phyloP scores from a whole-genome alignment of 73 alveolate species.

The Tetrahymena thermophila region DNA sequence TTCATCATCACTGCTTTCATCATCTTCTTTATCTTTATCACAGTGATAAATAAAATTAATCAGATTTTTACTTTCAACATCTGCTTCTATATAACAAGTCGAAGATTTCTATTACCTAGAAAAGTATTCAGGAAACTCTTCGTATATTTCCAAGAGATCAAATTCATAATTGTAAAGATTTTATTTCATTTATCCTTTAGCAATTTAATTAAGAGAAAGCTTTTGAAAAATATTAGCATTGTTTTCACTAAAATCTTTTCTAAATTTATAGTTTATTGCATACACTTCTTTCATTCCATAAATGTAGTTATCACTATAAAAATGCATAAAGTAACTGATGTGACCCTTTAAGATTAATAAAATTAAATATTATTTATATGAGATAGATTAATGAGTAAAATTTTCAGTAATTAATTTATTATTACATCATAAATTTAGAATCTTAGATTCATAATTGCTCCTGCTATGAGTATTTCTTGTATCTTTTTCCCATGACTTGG shows the following conservation, averaged over 20 bases:
- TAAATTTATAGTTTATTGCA: not conserved
- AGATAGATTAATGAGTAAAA: not conserved
- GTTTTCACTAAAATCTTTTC: slow-evolving; percentile 5
- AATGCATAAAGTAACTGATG: slow-evolving; percentile 21
- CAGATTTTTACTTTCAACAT: not conserved
- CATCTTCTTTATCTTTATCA: slow-evolving; percentile 10
- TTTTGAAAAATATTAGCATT: not conserved
- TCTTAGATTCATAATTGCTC: slow-evolving; percentile 17
- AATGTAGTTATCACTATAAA: slow-evolving; percentile 13
- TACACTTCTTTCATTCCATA: slow-evolving; percentile 20
- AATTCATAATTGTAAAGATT: not conserved
- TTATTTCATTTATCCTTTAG: not conserved
- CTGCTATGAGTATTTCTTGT: not conserved
- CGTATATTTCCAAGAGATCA: not conserved
- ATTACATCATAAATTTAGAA: slow-evolving; percentile 17
- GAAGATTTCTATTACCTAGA: not conserved
- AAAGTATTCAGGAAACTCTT: not conserved
- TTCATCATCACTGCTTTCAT: not conserved
- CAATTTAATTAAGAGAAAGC: not conserved
- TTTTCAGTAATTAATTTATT: not conserved
- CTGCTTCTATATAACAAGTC: not conserved
- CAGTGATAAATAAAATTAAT: not conserved
- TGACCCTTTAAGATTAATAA: slow-evolving; percentile 2
- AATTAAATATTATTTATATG: no score
- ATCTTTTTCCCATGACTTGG: not conserved